Base-by-base conservation (phyloP, 495 filamentous ascomycete genomes). In the Penicillium maclennaniae region DNA sequence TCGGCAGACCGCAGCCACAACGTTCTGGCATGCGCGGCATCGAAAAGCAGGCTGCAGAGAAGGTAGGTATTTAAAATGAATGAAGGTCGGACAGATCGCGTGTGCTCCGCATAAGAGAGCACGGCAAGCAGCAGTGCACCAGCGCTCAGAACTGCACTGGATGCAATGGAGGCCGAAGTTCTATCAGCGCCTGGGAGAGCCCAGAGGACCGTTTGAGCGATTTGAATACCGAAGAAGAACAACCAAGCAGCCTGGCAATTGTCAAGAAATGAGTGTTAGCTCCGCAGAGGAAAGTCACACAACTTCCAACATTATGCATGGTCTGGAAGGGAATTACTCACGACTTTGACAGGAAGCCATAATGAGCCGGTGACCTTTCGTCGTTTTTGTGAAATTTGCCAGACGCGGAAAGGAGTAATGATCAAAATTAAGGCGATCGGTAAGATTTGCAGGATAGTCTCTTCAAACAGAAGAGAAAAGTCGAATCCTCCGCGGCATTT, bases 401-500 rank as follows among this genome's bases (percentile, higher is more conserved):
- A 63, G 3, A 79, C 48, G 16, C 80, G 79, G 17, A 71, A 63
- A 12, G 79, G 75, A 19, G 68, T 60, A n/a, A 74, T 21, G 17
- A 79, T 54, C 26, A 85, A 60, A 23, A 84, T 68, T 20, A 82
- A 42, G 4, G 65, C 59, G 17, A 77, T 67, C 4, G 81, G 81
- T 6, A 80, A 61, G 7, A 83, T 68, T 8, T 71, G 68, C 16
- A 83, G 68, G 43, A 86, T 74, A 2, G 70, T 67, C 51, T 83
- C 75, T 60, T 87, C 80, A 51, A 85, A 85, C 26, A 79, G 60
- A 23, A 83, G 66, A 23, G 81, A 83, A 58, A 86, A 87, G 47
- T 87, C 83, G 60, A 87, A 80, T 44, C 67, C 69, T 48, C 71
- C 71, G 59, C 75, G 69, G 64, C 76, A 83, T 23, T 57, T 53